Evolutionary conservation across 139 green algal species (phyloP).

Genomic region (Penium margaritaceum): DNA sequence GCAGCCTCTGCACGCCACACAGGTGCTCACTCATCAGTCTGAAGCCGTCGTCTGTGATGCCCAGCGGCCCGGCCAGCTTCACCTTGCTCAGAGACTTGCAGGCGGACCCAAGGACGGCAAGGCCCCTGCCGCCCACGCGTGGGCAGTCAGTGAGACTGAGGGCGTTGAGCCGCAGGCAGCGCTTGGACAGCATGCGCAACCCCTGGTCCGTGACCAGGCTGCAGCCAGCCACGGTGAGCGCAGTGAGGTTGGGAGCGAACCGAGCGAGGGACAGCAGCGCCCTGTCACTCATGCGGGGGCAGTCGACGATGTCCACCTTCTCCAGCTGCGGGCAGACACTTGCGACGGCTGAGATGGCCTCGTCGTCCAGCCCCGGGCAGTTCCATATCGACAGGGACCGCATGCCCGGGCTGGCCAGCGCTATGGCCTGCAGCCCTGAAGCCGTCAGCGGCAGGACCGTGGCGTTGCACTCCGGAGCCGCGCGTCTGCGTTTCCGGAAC

Average conservation of each 20-base stretch:
- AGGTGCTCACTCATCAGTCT: neutral
- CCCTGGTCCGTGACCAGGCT: neutral
- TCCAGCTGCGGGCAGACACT: neutral
- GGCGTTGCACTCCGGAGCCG: neutral
- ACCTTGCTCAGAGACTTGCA: slow-evolving; percentile 5
- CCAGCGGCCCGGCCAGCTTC: neutral
- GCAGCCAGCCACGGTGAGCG: neutral
- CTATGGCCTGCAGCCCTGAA: neutral
- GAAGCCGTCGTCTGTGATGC: neutral
- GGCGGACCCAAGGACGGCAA: neutral
- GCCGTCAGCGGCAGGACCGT: neutral
- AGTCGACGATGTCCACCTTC: neutral
- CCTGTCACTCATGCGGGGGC: neutral
- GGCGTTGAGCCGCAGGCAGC: neutral
- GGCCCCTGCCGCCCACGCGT: neutral
- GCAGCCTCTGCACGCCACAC: neutral
- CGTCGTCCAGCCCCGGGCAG: slow-evolving; percentile 1
- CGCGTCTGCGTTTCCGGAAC: too few relatives aligned
- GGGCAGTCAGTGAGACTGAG: neutral
- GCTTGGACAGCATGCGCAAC: neutral
- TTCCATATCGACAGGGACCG: neutral
- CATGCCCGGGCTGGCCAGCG: neutral
- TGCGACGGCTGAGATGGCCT: neutral
- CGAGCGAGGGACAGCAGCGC: neutral
- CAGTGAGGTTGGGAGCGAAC: neutral